A percentile compares a stretch with the other conserved stretches of the same genome.
Conservation (phyloP, 2,329 filamentous ascomycete species). For the Madurella fahalii region DNA sequence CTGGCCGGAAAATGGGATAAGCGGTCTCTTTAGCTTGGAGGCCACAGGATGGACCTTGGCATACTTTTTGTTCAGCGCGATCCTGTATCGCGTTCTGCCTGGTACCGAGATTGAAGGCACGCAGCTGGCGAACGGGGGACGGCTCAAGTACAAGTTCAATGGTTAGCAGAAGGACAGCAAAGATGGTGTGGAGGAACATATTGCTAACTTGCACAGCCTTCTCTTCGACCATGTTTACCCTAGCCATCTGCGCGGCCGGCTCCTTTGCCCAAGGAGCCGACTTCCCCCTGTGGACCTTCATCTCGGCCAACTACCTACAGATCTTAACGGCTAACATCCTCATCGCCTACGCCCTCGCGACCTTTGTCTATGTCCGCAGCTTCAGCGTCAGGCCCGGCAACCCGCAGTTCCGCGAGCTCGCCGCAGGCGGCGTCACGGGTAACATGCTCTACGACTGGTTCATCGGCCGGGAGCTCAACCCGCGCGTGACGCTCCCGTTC, state of each 20-base stretch:
- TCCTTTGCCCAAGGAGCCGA: slow-evolving; percentile 73
- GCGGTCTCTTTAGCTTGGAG: slow-evolving; percentile 65
- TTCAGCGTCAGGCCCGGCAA: slow-evolving; percentile 79
- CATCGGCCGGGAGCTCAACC: slow-evolving; percentile 93
- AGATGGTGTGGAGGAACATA: not conserved
- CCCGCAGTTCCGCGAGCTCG: slow-evolving; percentile 68
- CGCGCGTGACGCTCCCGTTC: slow-evolving; percentile 71
- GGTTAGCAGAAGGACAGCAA: slow-evolving; percentile 40
- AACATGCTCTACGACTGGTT: slow-evolving; percentile 95
- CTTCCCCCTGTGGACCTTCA: slow-evolving; percentile 87
- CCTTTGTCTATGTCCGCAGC: slow-evolving; percentile 76
- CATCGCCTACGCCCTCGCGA: slow-evolving; percentile 67
- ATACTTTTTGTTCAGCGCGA: slow-evolving; percentile 73
- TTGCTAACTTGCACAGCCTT: slow-evolving; percentile 53
- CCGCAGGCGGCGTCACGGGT: slow-evolving; percentile 74
- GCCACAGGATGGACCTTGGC: slow-evolving; percentile 66
- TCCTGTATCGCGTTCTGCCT: slow-evolving; percentile 73
- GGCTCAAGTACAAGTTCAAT: slow-evolving; percentile 79
- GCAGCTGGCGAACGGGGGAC: slow-evolving; percentile 64
- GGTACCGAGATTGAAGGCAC: slow-evolving; percentile 68
- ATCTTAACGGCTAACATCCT: slow-evolving; percentile 79
- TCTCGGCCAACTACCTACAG: slow-evolving; percentile 85
- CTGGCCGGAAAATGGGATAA: slow-evolving; percentile 70
- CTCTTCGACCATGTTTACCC: slow-evolving; percentile 66
- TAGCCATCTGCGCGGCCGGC: slow-evolving; percentile 67